A percentile compares a stretch with the other conserved stretches of the same genome.
phyloP scores from a whole-genome alignment of 169 alveolate species.

The Plasmodium vivax region DNA sequence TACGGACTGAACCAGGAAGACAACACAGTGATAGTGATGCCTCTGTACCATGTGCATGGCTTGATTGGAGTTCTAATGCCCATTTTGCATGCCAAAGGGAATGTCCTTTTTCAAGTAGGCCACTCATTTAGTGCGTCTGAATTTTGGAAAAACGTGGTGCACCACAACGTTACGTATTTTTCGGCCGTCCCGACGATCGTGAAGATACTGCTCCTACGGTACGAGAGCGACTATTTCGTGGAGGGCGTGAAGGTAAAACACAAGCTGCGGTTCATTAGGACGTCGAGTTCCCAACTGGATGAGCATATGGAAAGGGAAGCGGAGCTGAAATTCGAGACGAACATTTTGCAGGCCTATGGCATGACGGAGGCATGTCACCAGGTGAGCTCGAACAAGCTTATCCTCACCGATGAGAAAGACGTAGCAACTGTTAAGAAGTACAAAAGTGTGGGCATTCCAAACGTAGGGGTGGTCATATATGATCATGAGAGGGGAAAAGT shows the following conservation, averaged over 20 bases:
- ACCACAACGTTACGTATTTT: constrained; percentile 35
- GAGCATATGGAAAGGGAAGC: constrained; percentile 57
- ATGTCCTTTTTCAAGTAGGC: constrained; percentile 61
- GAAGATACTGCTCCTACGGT: constrained; percentile 47
- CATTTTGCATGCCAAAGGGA: constrained; percentile 34
- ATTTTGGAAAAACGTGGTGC: constrained; percentile 40
- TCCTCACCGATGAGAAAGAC: background rate
- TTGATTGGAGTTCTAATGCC: constrained; percentile 69
- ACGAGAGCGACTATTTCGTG: constrained; percentile 41
- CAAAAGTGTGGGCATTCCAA: constrained; percentile 74
- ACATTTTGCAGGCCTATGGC: constrained; percentile 69
- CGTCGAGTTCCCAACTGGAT: constrained; percentile 63
- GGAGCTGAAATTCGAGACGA: constrained; percentile 45
- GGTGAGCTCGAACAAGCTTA: constrained; percentile 51
- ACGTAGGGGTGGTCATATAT: constrained; percentile 69
- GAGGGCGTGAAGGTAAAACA: constrained; percentile 32
- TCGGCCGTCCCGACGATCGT: constrained; percentile 72
- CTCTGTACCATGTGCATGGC: constrained; percentile 73
- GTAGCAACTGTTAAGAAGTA: constrained; percentile 9
- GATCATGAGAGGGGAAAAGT: constrained; percentile 25
- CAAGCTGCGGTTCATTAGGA: constrained; percentile 47
- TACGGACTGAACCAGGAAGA: constrained; percentile 50
- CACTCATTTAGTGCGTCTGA: constrained; percentile 71
- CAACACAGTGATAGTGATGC: constrained; percentile 65
- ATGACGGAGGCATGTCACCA: constrained; percentile 76